Evolutionary conservation across 2,329 filamentous ascomycete genomes (phyloP).

Genomic region (Colletotrichum nymphaeae): DNA sequence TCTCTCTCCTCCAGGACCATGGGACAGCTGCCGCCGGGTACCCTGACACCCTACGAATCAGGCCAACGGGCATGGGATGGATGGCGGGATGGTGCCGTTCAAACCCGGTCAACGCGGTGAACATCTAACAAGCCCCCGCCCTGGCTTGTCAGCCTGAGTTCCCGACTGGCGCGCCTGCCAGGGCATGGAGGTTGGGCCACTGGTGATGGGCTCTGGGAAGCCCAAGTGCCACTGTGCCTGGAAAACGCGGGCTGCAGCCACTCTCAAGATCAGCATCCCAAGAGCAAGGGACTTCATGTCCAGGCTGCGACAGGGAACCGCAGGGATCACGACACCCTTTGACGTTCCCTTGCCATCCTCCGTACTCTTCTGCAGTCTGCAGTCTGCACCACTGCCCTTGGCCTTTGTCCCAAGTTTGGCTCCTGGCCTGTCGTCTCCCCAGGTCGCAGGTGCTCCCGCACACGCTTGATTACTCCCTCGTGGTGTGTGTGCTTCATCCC

Average conservation of each 20-base stretch:
- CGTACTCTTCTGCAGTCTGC: background rate
- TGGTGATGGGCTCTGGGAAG: background rate
- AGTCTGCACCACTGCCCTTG: background rate
- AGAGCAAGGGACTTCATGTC: background rate
- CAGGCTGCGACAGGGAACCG: background rate
- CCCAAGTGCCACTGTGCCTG: background rate
- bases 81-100: background rate
- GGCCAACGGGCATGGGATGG: background rate
- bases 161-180: slow-evolving; percentile 29
- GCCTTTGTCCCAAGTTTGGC: background rate
- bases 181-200: slow-evolving; percentile 1
- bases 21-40: slow-evolving; percentile 1
- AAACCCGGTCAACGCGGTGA: background rate
- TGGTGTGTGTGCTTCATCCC: background rate
- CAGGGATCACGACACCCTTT: slow-evolving; percentile 16
- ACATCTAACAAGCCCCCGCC: background rate
- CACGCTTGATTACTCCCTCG: background rate
- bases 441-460: slow-evolving; percentile 3
- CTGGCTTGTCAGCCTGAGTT: slow-evolving; percentile 1
- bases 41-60: background rate
- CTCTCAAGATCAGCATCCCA: background rate
- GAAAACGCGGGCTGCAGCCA: background rate
- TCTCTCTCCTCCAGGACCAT: slow-evolving; percentile 5
- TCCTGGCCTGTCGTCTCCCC: background rate
- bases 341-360: background rate